Base-by-base conservation (phyloP, 2,329 filamentous ascomycete genomes). In the Mariannaea sp. region DNA sequence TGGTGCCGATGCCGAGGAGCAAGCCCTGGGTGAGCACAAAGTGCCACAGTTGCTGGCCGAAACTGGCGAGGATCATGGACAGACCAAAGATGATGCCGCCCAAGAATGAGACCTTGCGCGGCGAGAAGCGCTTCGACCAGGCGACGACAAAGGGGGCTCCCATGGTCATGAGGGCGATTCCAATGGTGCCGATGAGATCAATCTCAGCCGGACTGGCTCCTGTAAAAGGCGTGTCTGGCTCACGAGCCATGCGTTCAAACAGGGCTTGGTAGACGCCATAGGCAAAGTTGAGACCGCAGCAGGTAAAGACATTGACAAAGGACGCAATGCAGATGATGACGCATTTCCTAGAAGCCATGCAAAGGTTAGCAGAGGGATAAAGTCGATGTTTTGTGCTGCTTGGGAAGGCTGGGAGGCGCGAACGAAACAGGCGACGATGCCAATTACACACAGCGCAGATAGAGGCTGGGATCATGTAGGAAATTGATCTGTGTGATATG, bases 211-310 rank as follows among this genome's bases (percentile, higher is more conserved):
- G 32, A 10, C 16, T 38, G 5, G 49, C 41, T 2, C 49, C 49
- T 2, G 49, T 40, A n/a, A 52, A 52, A 7, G 49, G 40, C 3
- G 49, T 52, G 10, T 17, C 10, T 1, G 42, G 38, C 13, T 48
- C 22, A 2, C 8, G 30, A 13, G 43, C 53, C 53, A 53, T 52
- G 2, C 36, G 29, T 26, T 56, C 53, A 22, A 48, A 56, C 1
- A 39, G 26, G n/a, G 36, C 42, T 26, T 56, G 49, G 8, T 53
- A 56, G 16, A 56, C 49, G 10, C 53, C 53, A 24, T 53, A 56
- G 27, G 29, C 53, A 16, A 53, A 56, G 10, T 39, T 36, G n/a
- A 56, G 36, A 3, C 53, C 53, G 19, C 53, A 53, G 30, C 29
- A 36, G 14, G 49, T 56, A 20, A 56, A 56, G n/a, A 39, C 30